Evolutionary conservation across 2,329 filamentous ascomycete species (phyloP), one percentile per base, ranked within the genome.

Genomic region (Paecilomyces sp.): DNA sequence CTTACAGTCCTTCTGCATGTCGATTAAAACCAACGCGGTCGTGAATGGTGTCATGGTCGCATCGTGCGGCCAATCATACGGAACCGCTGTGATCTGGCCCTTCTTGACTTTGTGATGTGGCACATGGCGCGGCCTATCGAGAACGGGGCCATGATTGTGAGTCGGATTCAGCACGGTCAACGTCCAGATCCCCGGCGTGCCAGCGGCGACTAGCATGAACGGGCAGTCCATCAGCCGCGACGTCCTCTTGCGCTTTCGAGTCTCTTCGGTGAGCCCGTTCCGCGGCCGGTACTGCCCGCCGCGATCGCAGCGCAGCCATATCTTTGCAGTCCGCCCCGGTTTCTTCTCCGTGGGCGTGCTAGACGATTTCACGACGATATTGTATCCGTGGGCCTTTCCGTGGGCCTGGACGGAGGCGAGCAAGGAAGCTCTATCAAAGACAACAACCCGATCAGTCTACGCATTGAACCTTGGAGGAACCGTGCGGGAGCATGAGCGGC

Each of bases 1-100:
- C 76, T 58, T 65, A 79, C 77, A 79, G 64, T 80, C 78, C 57
- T 77, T 74, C 62, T 80, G 78, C 78, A 80, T 80, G 63, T 80
- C 78, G 60, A 80, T 76, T 11, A 80, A 70, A 25, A 80, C 74
- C 51, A 80, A 66, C 0, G 77, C 78, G 28, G 77, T 79, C 4
- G 76, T 79, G 60, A 74, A 77, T 25, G 77, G 75, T 3, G 73
- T 75, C 51, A 80, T 71, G 7, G 73, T 73, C 1, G 74, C 73
- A 66, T 79, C 76, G 62, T 80, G 77, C 8, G 78, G 78, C 77
- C 77, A 79, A 61, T 77, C 75, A 65, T 79, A 79, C 4, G 77
- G 77, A 13, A 68, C 61, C 1, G 76, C 75, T 3, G 70, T 66
- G 36, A 78, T 64, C 62, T 77, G 76, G 28, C 75, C 83, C 56